Evolutionary conservation across 2,329 filamentous ascomycete genomes (phyloP).

Genomic region (Colletotrichum paranaense): DNA sequence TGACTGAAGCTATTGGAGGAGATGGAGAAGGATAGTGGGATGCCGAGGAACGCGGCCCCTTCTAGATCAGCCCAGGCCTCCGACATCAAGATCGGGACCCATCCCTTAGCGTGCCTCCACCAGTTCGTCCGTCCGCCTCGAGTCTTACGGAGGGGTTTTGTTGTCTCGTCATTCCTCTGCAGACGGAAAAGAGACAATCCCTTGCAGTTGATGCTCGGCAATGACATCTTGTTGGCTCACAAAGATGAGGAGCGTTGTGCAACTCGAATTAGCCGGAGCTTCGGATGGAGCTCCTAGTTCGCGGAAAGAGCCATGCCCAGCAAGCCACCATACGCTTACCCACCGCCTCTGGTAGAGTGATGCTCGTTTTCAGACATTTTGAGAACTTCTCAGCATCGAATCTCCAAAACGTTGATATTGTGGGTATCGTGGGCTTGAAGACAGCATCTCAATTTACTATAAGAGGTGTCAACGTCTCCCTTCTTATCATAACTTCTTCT

Average conservation of each 20-base stretch:
- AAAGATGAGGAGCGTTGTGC: not conserved
- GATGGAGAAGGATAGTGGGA: not conserved
- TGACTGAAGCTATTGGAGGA: not conserved
- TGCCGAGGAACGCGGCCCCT: not conserved
- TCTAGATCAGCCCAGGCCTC: constrained; percentile 5
- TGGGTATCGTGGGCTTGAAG: not conserved
- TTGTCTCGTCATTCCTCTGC: not conserved
- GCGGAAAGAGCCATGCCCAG: not conserved
- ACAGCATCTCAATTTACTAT: constrained; percentile 9
- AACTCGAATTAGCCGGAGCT: not conserved
- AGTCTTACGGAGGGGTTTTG: not conserved
- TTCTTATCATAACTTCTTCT: not conserved
- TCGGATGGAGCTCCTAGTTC: not conserved
- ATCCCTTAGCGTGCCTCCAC: not conserved
- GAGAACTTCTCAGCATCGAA: not conserved
- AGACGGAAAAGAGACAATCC: not conserved
- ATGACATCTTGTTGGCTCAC: not conserved
- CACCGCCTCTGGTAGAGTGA: not conserved
- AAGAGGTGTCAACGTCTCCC: constrained; percentile 13
- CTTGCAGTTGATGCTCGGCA: not conserved
- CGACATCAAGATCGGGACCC: constrained; percentile 4
- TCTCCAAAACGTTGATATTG: not conserved
- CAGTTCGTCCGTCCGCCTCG: not conserved
- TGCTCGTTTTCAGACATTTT: constrained; percentile 13
- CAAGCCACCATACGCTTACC: not conserved